Evolutionary conservation across 495 filamentous ascomycete species (phyloP), one percentile per base, ranked within the genome.

Genomic region (Pyronema omphalodes): DNA sequence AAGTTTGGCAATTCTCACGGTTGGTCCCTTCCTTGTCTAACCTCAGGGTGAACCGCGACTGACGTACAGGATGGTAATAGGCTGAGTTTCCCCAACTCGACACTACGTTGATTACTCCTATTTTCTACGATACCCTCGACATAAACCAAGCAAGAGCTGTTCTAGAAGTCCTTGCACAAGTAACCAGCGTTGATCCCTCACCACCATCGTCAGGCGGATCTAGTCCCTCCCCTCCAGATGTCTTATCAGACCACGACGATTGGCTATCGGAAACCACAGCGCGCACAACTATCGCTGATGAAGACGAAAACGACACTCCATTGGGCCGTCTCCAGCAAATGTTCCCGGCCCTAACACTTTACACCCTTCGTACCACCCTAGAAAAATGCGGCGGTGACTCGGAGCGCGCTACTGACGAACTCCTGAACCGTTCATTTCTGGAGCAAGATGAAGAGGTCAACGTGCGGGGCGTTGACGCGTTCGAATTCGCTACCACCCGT

Each of bases 391-490:
- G 75, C 40, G 74, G 77, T 3, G 74, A 84, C 61, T 71, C 80
- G 15, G 72, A 73, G n/a, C 72, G 73, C 15, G 76, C 87, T 1
- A 80, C 93, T 57, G 87, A 98, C 63, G 80, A 86, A 46, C 71
- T 98, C 3, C 72, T 94, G 9, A 91, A 81, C 53, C 71, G 81
- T 6, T 73, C 79, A 8, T 85, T 77, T 63, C 77, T 94, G 12
- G 75, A 83, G 40, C 73, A 85, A 36, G 67, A 70, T 3, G 70
- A 73, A 18, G 59, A 67, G 0, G 61, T 58, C 4, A 64, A 77
- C 9, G 75, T 75, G 1, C 86, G 82, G 63, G 84, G 88, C 1
- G 69, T 94, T 9, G 86, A 95, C 54, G 88, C 77, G 0, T 95
- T 95, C 60, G 72, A 71, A 23, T 71, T 73, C 8, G 70, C 69